Base-by-base conservation (phyloP, 768 basidiomycete species). In the Pleurotus djamor region DNA sequence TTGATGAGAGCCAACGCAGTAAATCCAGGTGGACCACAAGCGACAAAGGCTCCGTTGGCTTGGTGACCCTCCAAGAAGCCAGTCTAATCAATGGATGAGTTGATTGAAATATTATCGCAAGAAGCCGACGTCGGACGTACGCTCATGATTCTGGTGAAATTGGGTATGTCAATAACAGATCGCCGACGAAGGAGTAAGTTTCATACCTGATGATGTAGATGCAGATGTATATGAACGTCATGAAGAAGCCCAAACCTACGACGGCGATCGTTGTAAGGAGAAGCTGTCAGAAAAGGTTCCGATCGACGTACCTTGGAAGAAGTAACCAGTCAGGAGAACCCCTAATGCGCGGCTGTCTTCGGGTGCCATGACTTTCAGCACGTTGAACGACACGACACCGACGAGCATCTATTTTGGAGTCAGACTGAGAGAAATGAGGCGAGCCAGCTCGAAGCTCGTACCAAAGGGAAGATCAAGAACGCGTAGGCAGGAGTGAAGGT, bases 141-240 rank as follows among this genome's bases (percentile, higher is more conserved):
- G 54, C 70, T 75, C 65, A 79, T 78, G 14, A 79, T 74, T n/a
- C 78, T 72, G 59, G n/a, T 28, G 52, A 38, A 48, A 8, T 16
- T 21, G 34, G 17, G 44, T 7, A 41, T 37, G 17, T 45, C 48
- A 21, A 17, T 49, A 49, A 9, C 38, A 10, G 2, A 41, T n/a
- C 38, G 9, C 4, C 4, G 10, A 41, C 38, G 38, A 1, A 47
- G 13, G 13, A 47, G 17, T 16, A 3, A 3, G 21, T 28, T 28
- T 28, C 75, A 32, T 52, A 76, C 73, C 77, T 71, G 56, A 80
- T 74, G 54, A 82, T 71, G 60, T 81, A 82, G 51, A 80, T 79
- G 66, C 78, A 77, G 45, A 82, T 74, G 60, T 82, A 81, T 63
- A 80, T 78, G 64, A 79, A 76, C 13, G 79, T 79, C 72, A 80